A percentile compares a stretch with the other conserved stretches of the same genome.
These are phyloP conservation scores for Ambrosia trifida DNA, from an alignment of 129 eudicot genomes.

Conservation along the genomic window DNA sequence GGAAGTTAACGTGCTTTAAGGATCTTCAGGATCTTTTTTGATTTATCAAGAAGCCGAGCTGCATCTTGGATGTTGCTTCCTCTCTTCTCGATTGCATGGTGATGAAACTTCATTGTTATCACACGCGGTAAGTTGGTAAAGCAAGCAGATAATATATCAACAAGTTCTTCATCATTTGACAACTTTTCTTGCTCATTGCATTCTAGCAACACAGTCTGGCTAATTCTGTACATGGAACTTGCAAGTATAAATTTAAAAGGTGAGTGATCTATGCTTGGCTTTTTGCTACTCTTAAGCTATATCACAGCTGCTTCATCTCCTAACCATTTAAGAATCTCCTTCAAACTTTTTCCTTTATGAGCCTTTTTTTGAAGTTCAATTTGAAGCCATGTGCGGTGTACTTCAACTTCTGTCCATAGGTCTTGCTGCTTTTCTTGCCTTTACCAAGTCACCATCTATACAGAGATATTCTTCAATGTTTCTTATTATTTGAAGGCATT, in stretches of 20 bases:
- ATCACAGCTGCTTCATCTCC: not conserved
- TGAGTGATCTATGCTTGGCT: not conserved
- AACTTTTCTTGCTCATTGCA: not conserved
- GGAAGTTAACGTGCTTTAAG: not conserved
- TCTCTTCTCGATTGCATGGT: not conserved
- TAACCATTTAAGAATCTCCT: not conserved
- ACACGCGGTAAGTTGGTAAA: conserved; percentile 5
- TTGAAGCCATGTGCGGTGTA: not conserved
- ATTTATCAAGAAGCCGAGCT: not conserved
- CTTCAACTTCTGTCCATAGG: not conserved
- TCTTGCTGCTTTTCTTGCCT: not conserved
- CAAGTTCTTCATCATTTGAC: not conserved
- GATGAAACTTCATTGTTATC: not conserved
- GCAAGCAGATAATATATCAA: not conserved
- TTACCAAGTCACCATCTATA: not conserved
- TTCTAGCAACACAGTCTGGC: not conserved
- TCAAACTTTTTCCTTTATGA: not conserved
- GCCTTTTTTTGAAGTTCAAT: not conserved
- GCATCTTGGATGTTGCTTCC: not conserved
- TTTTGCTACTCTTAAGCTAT: not conserved
- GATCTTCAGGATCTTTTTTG: not conserved
- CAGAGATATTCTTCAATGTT: no score
- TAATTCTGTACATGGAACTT: conserved; percentile 1
- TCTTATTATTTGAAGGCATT: not conserved
- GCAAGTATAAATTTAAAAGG: not conserved